Evolutionary conservation across 805 yeast species (phyloP), one percentile per base, ranked within the genome.

Genomic region (Teunomyces funiuensis): DNA sequence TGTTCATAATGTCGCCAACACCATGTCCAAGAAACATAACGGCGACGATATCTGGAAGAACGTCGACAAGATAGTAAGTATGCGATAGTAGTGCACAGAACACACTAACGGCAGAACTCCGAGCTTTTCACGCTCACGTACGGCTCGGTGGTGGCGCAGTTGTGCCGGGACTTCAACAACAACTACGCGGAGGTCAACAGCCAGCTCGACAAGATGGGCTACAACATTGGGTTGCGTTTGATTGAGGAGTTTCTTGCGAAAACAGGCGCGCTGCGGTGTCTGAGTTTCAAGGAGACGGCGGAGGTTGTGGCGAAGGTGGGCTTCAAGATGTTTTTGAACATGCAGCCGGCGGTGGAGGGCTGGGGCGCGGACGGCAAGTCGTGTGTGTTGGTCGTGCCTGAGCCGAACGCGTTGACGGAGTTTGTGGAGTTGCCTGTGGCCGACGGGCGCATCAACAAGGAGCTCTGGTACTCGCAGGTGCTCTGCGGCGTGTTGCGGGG

Each of bases 31-130:
- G 41, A 53, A 57, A 39, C 47, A 51, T 43, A 69, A 79, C 14
- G 91, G 95, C 23, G 98, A 91, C 44, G 97, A 90, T 43, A 80
- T 89, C 36, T 91, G 97, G 97, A 88, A 87, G 64, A 83, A 78
- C 51, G 86, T 85, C 30, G 96, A 88, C 53, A 91, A 91, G 63
- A 82, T 91, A 44, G 85, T 80, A 68, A 37, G 86, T 77, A 16
- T 19, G 11, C 14, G 19, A 14, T 15, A n/a, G 18, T 10, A 7
- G 6, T 25, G 20, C 18, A 19, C 15, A 11, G 8, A 25, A 17
- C 11, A 6, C 36, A 37, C 43, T 47, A 53, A 44, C 42, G 18
- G 16, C 41, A 81, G 84, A 93, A 90, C 60, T 83, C 96, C 2
- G 99, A 93, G 64, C 73, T 93, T 39, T 88, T 93, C 65, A 88